Conservation (phyloP, 2,329 filamentous ascomycete genomes). For the Xylaria sp. region DNA sequence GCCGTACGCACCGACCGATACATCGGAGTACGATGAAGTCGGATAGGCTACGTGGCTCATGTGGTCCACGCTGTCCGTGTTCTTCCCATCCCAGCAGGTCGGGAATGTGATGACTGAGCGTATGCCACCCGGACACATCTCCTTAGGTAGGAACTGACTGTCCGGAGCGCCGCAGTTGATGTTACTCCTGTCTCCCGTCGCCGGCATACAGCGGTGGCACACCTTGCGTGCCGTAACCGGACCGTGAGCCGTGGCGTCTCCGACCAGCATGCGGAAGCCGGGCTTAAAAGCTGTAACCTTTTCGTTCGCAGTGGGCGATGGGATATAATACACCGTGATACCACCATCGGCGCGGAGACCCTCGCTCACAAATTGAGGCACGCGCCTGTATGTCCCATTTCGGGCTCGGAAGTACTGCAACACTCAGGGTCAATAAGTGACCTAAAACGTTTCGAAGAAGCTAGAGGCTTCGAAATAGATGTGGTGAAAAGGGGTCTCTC, state of each 20-base stretch:
- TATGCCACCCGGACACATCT: constrained; percentile 60
- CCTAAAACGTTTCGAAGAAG: not conserved
- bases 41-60: constrained; percentile 64
- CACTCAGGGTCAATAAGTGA: not conserved
- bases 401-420: constrained; percentile 42
- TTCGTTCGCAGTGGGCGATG: constrained; percentile 43
- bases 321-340: constrained; percentile 49
- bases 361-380: constrained; percentile 45
- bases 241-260: constrained; percentile 49
- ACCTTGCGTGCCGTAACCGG: constrained; percentile 45
- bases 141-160: constrained; percentile 59
- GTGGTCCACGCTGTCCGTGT: constrained; percentile 59
- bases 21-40: constrained; percentile 38
- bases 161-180: constrained; percentile 54
- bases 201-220: constrained; percentile 52
- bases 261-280: constrained; percentile 60
- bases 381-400: constrained; percentile 47
- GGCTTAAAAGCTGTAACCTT: constrained; percentile 57
- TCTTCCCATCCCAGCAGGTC: constrained; percentile 64
- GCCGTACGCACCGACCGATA: constrained; percentile 51
- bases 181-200: constrained; percentile 42
- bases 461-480: not conserved
- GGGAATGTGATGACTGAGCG: constrained; percentile 65
- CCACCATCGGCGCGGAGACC: constrained; percentile 45
- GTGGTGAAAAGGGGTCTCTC: not conserved